Evolutionary conservation across 192 early-diverging fungal species (phyloP), one percentile per base, ranked within the genome.

Genomic region (Entomortierella chlamydospora): DNA sequence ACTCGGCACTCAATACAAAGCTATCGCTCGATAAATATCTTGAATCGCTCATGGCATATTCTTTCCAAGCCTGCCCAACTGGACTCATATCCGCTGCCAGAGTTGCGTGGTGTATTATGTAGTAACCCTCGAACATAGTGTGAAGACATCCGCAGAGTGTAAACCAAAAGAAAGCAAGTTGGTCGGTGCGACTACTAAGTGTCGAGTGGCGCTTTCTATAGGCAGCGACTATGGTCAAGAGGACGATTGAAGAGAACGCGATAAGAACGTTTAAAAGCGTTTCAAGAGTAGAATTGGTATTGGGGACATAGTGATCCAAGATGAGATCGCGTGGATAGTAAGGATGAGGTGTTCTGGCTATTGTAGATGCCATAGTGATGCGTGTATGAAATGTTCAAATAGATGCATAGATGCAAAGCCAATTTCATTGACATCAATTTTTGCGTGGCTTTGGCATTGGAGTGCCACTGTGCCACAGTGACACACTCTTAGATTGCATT

Each of bases 21-120:
- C 90, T 82, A 67, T 98, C 95, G 34, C 83, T 85, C n/a, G 87
- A 86, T 85, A 96, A 83, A 81, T 98, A 98, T 33, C 95, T 84
- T 39, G 94, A 96, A 84, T 98, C 96, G 61, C 90, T 88, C 64
- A 89, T 83, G 10, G 94, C 85, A 82, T 98, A 98, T 79, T 98
- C 95, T 82, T 95, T 95, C 93, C 94, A 98, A 57, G 94, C 63
- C 33, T 95, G 87, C 8, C 88, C 93, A 30, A 95, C 43, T 18
- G 94, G 62, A 39, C 74, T 82, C 45, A 82, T 63, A 84, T 92
- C 87, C 5, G 87, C 89, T 0, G 91, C 90, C 63, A 98, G 83
- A 1, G 84, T 84, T 15, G 59, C 58, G 79, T 92, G 87, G 83
- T 93, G 87, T 42, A 70, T 87, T 34, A 89, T 85, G 84, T 90